Evolutionary conservation across 1,284 basidiomycete genomes (phyloP), one percentile per base, ranked within the genome.

Genomic region (Leccinum fallax): DNA sequence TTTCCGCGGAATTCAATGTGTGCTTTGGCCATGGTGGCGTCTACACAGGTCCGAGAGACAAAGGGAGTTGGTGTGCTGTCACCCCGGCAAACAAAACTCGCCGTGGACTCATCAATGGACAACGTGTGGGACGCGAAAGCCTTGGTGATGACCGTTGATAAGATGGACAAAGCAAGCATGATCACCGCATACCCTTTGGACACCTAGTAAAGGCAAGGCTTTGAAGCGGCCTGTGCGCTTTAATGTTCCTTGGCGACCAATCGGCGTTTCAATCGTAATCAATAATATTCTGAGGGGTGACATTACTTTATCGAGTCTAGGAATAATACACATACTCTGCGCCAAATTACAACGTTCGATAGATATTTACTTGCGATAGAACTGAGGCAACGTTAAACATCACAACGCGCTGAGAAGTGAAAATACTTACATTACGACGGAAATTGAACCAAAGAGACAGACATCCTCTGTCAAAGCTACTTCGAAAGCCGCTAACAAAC

Each of bases 391-490:
- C 8, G 40, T 55, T 68, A 10, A 74, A 53, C 66, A 64, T 48
- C 61, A 63, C 51, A 43, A 60, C 46, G 49, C 40, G 46, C 53
- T 32, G 56, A 26, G 58, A 55, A 59, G 63, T 21, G 46, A 24
- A 11, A 58, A 48, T 4, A 80, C 90, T 80, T 73, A 93, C 92
- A 75, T 93, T 93, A 62, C 91, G 89, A 46, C 91, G 85, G 81
- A 93, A 93, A 76, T 93, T 93, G 77, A 93, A 93, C 91, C 91
- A 93, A 21, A 93, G 78, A 16, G 92, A 93, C 34, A 93, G 71
- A 72, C 91, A 93, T n/a, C 91, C 91, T 63, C 92, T 83, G 73
- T 93, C 91, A 73, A 93, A 93, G 69, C 90, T 93, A 70, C 91
- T 92, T 53, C 90, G 83, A 80, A 93, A 93, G 40, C 91, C 91